Conservation (phyloP, 495 filamentous ascomycete species). For the Choiromyces venosus region DNA sequence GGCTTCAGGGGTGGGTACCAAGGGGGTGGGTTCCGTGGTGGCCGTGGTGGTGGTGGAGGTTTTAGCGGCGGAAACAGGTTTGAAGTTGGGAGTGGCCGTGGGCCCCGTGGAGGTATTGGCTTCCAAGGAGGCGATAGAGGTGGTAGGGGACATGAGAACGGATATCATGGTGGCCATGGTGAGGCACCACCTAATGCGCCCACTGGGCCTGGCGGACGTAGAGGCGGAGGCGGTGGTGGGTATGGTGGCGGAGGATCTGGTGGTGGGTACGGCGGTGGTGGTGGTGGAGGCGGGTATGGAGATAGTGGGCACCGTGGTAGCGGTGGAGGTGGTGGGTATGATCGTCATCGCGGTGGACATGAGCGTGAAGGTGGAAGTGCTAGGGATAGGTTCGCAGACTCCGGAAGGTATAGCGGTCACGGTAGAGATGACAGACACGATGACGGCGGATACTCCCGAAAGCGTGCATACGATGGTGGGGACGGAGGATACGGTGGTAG, state of each 20-base stretch:
- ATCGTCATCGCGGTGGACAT: slow-evolving; percentile 55
- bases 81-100: slow-evolving; percentile 44
- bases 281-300: slow-evolving; percentile 49
- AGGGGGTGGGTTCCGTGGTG: slow-evolving; percentile 58
- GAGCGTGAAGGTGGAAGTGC: slow-evolving; percentile 47
- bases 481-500: slow-evolving; percentile 37
- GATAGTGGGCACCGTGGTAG: slow-evolving; percentile 53
- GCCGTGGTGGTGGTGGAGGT: slow-evolving; percentile 51
- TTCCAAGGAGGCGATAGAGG: slow-evolving; percentile 41
- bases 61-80: slow-evolving; percentile 51
- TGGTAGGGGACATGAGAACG: slow-evolving; percentile 34
- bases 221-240: slow-evolving; percentile 38
- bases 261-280: slow-evolving; percentile 53
- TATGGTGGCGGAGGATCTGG: slow-evolving; percentile 48
- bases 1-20: slow-evolving; percentile 56
- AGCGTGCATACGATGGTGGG: slow-evolving; percentile 39
- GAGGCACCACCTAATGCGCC: slow-evolving; percentile 42
- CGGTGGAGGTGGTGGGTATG: slow-evolving; percentile 44
- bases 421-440: slow-evolving; percentile 32
- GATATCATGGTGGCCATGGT: slow-evolving; percentile 46
- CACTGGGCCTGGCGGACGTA: slow-evolving; percentile 43
- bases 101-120: slow-evolving; percentile 40
- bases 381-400: slow-evolving; percentile 5
- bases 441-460: slow-evolving; percentile 34
- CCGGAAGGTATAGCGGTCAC: slow-evolving; percentile 32